phyloP scores from a whole-genome alignment of 495 filamentous ascomycete genomes.

The Venustampulla echinocandica region DNA sequence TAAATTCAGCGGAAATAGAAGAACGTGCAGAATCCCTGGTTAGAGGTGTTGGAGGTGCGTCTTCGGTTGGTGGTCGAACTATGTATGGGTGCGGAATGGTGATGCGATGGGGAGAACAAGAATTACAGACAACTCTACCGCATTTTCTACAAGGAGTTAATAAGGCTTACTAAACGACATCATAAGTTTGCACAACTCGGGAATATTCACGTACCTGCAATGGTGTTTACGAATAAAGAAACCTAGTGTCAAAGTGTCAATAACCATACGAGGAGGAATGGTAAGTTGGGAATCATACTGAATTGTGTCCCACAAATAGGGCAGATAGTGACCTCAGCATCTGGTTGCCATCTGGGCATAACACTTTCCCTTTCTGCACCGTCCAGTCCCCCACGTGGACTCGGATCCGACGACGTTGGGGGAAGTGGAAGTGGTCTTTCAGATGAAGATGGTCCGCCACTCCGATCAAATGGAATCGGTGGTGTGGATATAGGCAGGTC shows the following conservation, averaged over 20 bases:
- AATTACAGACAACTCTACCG: slow-evolving; percentile 83
- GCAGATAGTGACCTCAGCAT: slow-evolving; percentile 66
- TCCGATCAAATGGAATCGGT: too few species aligned
- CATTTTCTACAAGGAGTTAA: slow-evolving; percentile 58
- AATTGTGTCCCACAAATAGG: slow-evolving; percentile 74
- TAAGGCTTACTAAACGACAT: too few species aligned
- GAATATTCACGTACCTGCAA: slow-evolving; percentile 51
- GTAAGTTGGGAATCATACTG: slow-evolving; percentile 28
- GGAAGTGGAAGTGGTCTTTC: not conserved
- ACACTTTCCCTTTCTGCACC: slow-evolving; percentile 24
- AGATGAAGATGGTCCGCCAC: too few species aligned
- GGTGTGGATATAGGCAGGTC: too few species aligned
- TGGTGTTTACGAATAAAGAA: slow-evolving; percentile 90
- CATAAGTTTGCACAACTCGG: too few species aligned
- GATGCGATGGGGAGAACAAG: slow-evolving; percentile 91
- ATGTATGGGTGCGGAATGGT: slow-evolving; percentile 91
- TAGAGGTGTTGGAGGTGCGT: slow-evolving; percentile 11
- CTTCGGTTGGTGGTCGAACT: slow-evolving; percentile 63
- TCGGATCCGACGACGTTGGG: slow-evolving; percentile 3
- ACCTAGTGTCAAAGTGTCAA: slow-evolving; percentile 13
- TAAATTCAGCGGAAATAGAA: slow-evolving; percentile 12
- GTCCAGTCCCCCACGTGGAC: not conserved
- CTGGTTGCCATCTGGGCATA: slow-evolving; percentile 78
- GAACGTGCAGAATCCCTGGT: slow-evolving; percentile 23
- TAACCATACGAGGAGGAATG: not conserved